These are phyloP conservation scores for Xylariaceae sp. DNA, from an alignment of 2,329 filamentous ascomycete species.

Conservation along the genomic window DNA sequence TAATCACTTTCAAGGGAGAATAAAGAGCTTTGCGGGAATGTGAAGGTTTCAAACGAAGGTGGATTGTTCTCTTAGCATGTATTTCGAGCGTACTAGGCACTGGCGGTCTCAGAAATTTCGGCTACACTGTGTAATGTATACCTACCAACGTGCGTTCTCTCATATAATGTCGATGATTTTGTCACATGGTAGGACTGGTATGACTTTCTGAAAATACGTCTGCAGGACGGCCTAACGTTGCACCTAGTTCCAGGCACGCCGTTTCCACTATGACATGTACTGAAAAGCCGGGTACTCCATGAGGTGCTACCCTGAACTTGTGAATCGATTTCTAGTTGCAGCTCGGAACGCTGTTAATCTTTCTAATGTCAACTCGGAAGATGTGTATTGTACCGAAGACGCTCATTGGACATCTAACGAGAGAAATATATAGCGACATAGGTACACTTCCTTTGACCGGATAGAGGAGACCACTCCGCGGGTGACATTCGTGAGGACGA, in stretches of 20 bases:
- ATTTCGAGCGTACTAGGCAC: conserved; percentile 7
- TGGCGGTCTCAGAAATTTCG: not conserved
- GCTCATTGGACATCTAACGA: conserved; percentile 23
- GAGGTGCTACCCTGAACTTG: not conserved
- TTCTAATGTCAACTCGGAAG: not conserved
- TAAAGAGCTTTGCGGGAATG: too few relatives aligned
- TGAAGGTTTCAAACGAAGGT: not conserved
- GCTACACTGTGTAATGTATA: conserved; percentile 15
- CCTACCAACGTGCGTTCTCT: not conserved
- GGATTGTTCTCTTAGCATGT: not conserved
- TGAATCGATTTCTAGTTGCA: not conserved
- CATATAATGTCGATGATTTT: conserved; percentile 3
- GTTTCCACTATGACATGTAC: not conserved
- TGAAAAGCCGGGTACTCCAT: not conserved
- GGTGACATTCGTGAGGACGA: not conserved
- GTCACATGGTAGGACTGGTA: conserved; percentile 9
- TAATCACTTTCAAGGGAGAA: not conserved
- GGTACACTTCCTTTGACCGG: not conserved
- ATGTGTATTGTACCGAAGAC: not conserved
- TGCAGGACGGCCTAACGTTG: not conserved
- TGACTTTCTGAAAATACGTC: conserved; percentile 6
- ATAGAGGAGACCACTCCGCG: not conserved
- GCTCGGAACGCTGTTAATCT: not conserved
- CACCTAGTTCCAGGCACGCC: not conserved
- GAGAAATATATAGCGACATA: not conserved